Percentiles rank a stretch among this genome's conserved stretches.
Conservation (phyloP, 768 basidiomycete genomes). For the Bullera alba region DNA sequence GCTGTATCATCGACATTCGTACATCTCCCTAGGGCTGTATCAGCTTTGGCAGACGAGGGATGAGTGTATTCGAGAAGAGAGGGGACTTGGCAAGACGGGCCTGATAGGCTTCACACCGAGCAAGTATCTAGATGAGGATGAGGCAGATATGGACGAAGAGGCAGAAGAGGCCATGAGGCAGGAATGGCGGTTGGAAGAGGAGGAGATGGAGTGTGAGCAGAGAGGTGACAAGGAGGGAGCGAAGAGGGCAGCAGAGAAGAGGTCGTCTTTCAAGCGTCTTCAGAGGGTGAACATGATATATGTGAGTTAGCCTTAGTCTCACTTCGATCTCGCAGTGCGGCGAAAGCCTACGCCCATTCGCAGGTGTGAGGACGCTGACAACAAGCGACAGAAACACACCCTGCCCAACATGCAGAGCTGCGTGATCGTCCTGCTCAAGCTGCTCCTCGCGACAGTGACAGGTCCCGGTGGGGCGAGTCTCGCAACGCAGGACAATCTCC, state of each 20-base stretch:
- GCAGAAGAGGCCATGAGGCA: slow-evolving; percentile 25
- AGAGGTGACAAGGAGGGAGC: slow-evolving; percentile 32
- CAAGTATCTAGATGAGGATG: slow-evolving; percentile 23
- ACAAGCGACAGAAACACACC: slow-evolving; percentile 59
- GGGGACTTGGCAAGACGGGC: slow-evolving; percentile 61
- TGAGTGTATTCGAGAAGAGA: slow-evolving; percentile 89
- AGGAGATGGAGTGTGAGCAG: slow-evolving; percentile 54
- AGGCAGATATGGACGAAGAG: slow-evolving; percentile 34
- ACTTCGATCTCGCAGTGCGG: neutral
- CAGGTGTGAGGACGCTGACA: neutral
- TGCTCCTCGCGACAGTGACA: slow-evolving; percentile 85
- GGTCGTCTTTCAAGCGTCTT: slow-evolving; percentile 63
- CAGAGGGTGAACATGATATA: slow-evolving; percentile 89
- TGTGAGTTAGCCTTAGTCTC: slow-evolving; percentile 52
- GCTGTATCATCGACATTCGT: slow-evolving; percentile 82
- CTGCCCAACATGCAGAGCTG: slow-evolving; percentile 79
- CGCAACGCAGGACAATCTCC: slow-evolving; percentile 3
- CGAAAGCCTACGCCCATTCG: neutral
- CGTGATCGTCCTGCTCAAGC: slow-evolving; percentile 87
- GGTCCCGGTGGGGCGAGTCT: slow-evolving; percentile 52
- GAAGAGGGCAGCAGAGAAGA: slow-evolving; percentile 30
- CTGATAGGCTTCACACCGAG: slow-evolving; percentile 36
- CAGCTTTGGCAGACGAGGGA: slow-evolving; percentile 96
- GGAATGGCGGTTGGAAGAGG: slow-evolving; percentile 51
- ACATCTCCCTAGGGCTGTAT: slow-evolving; percentile 74